Evolutionary conservation across 2,329 filamentous ascomycete genomes (phyloP).

Genomic region (Apiospora saccharicola): DNA sequence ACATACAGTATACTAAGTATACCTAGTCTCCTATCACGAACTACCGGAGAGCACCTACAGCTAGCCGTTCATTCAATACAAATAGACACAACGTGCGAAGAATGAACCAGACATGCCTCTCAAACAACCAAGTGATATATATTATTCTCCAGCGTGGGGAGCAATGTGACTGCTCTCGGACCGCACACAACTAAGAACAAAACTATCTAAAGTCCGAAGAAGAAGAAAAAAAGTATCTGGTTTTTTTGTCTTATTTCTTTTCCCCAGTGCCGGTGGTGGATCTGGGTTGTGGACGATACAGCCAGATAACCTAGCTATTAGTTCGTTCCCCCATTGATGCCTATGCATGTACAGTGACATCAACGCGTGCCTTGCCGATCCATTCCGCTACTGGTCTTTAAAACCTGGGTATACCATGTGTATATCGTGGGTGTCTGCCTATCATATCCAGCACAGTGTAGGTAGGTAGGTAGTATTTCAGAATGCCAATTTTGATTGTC

Average conservation of each 20-base stretch:
- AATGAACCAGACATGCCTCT: neutral
- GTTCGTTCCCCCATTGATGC: constrained; percentile 19
- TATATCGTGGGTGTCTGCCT: constrained; percentile 14
- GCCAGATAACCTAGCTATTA: neutral
- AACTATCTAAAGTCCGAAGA: constrained; percentile 11
- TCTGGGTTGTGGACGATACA: neutral
- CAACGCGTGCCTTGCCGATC: constrained; percentile 9
- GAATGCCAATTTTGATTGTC: constrained; percentile 14
- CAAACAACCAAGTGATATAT: constrained; percentile 12
- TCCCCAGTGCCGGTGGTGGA: constrained; percentile 11
- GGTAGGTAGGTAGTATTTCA: neutral
- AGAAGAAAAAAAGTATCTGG: neutral
- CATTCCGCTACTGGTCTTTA: constrained; percentile 16
- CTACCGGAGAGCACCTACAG: neutral
- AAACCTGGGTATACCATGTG: neutral
- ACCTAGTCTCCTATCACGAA: neutral
- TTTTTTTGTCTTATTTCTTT: neutral
- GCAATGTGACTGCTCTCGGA: neutral
- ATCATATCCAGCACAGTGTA: constrained; percentile 22
- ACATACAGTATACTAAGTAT: neutral
- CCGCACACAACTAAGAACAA: neutral
- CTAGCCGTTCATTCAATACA: neutral
- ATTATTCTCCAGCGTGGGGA: neutral
- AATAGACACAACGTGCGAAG: neutral
- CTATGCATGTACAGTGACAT: constrained; percentile 12